These are phyloP conservation scores for Cerioporus squamosus DNA, from an alignment of 1,284 basidiomycete genomes.

Conservation along the genomic window DNA sequence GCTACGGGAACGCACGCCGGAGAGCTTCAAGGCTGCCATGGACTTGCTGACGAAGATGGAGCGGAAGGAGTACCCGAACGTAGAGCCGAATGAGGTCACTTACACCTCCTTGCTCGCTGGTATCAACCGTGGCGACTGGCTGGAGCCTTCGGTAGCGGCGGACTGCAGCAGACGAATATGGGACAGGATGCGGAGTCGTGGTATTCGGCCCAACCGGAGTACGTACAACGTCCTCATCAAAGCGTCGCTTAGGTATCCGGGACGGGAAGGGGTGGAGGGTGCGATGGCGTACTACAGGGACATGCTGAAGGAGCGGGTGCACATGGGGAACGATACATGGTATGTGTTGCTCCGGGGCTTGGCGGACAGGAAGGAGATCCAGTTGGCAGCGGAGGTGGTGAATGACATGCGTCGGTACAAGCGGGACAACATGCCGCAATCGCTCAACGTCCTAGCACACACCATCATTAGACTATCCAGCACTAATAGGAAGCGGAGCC, in stretches of 20 bases:
- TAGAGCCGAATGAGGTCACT: constrained; percentile 71
- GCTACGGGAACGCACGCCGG: constrained; percentile 55
- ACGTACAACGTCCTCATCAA: constrained; percentile 80
- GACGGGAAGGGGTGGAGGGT: constrained; percentile 50
- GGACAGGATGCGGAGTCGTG: constrained; percentile 59
- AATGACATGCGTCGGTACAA: constrained; percentile 52
- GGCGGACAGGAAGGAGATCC: constrained; percentile 56
- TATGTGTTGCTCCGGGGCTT: constrained; percentile 72
- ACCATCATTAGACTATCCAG: constrained; percentile 41
- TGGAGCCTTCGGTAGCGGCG: constrained; percentile 45
- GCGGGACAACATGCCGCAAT: constrained; percentile 21
- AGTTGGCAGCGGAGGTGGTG: constrained; percentile 60
- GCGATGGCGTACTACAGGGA: constrained; percentile 68
- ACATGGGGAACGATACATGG: constrained; percentile 71
- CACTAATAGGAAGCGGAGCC: constrained; percentile 22
- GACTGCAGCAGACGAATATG: constrained; percentile 56
- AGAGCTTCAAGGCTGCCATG: constrained; percentile 65
- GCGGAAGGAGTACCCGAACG: constrained; percentile 46
- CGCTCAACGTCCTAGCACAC: constrained; percentile 43
- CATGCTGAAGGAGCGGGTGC: constrained; percentile 58
- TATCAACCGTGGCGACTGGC: constrained; percentile 57
- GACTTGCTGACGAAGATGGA: constrained; percentile 76
- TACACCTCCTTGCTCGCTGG: constrained; percentile 72
- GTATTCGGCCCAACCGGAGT: constrained; percentile 57
- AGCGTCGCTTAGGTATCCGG: constrained; percentile 57